Conservation (phyloP, 345 rosid species). For the Hypericum androsaemum region DNA sequence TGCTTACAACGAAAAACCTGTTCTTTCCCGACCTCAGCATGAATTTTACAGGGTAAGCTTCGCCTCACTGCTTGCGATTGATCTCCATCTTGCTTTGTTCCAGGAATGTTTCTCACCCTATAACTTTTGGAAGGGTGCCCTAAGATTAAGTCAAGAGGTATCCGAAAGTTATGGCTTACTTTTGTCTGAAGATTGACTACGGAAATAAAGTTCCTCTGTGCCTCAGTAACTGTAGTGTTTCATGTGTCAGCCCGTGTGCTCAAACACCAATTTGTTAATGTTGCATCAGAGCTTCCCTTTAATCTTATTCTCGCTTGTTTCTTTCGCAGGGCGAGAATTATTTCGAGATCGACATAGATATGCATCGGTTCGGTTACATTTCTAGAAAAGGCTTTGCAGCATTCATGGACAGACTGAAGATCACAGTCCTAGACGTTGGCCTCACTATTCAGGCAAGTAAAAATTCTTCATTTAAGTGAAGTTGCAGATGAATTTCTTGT, state of each 20-base stretch:
- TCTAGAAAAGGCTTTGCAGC: conserved; percentile 9
- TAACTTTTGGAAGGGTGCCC: too few species aligned
- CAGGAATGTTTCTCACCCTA: neutral
- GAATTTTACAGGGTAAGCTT: conserved; percentile 2
- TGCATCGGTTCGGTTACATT: conserved; percentile 8
- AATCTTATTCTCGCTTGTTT: neutral
- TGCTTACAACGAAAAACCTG: conserved; percentile 10
- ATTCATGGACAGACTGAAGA: conserved; percentile 6
- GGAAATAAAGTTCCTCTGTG: too few species aligned
- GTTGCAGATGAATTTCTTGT: neutral
- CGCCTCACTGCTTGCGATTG: neutral
- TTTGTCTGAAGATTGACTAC: too few species aligned
- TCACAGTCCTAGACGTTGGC: conserved; percentile 5
- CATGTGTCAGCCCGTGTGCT: too few species aligned
- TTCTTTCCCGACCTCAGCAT: conserved; percentile 8
- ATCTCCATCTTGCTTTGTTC: neutral
- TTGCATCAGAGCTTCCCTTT: too few species aligned
- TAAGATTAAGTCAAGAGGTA: too few species aligned
- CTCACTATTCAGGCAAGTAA: conserved; percentile 7
- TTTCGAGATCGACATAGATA: conserved; percentile 10
- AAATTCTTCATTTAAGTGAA: neutral
- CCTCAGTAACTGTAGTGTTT: too few species aligned
- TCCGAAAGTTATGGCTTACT: too few species aligned
- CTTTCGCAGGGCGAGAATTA: conserved; percentile 3
- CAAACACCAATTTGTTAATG: too few species aligned